Evolutionary conservation across 225 moss, liverwort and hornwort genomes (phyloP).

Genomic region (Polytrichum formosum): DNA sequence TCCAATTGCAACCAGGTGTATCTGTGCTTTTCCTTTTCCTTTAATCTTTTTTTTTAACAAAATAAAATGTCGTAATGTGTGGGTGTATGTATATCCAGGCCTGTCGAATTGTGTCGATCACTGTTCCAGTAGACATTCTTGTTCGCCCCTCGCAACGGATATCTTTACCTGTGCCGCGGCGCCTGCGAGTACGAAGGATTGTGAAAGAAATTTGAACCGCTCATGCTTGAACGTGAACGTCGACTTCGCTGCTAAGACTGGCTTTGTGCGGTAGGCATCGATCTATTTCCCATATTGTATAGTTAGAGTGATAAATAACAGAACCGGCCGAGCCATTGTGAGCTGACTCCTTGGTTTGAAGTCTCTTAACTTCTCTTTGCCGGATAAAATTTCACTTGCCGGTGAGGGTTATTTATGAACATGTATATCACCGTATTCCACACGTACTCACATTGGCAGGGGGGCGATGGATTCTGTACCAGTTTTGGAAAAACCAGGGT

Average conservation of each 20-base stretch:
- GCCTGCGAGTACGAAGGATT: conserved; percentile 18
- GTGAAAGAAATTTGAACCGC: conserved; percentile 18
- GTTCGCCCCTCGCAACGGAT: conserved; percentile 42
- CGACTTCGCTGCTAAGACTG: conserved; percentile 44
- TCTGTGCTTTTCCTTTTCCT: too few relatives aligned
- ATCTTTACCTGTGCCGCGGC: conserved; percentile 40
- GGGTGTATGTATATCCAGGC: conserved; percentile 21
- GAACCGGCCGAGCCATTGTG: neutral
- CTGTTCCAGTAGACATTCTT: conserved; percentile 48
- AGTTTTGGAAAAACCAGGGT: neutral
- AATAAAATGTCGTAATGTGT: conserved; percentile 1
- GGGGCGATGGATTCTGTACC: too few relatives aligned
- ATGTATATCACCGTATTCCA: neutral
- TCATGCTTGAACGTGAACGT: conserved; percentile 33
- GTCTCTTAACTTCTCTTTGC: too few relatives aligned
- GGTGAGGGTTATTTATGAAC: neutral
- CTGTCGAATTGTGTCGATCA: conserved; percentile 57
- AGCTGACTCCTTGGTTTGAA: too few relatives aligned
- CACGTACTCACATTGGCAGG: neutral
- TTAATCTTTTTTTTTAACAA: too few relatives aligned
- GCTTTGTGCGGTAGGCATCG: conserved; percentile 47
- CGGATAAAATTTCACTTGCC: neutral
- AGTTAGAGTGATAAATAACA: neutral
- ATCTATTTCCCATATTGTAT: neutral
- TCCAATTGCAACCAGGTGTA: too few relatives aligned